Conservation (phyloP, 345 rosid species). For the Murraya koenigii region DNA sequence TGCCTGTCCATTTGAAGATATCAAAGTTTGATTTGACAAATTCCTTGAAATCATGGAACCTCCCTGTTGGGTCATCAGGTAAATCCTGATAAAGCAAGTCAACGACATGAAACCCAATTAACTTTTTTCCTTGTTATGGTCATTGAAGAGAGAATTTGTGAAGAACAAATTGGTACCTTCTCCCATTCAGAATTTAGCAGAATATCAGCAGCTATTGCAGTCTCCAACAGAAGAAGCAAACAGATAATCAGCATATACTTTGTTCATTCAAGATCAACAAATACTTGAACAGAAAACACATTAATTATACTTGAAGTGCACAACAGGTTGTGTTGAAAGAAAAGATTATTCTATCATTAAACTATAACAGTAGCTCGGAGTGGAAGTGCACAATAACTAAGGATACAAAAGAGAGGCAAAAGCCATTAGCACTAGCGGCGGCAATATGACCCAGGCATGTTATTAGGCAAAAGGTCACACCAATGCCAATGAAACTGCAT, state of each 20-base stretch:
- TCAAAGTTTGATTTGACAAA: constrained; percentile 47
- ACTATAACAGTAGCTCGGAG: too few relatives aligned
- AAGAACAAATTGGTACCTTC: constrained; percentile 24
- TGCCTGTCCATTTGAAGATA: constrained; percentile 41
- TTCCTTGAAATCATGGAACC: constrained; percentile 43
- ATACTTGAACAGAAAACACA: background rate
- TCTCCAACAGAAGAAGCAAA: constrained; percentile 40
- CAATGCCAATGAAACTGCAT: constrained; percentile 36
- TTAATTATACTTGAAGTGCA: background rate
- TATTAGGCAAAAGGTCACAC: constrained; percentile 38
- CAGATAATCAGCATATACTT: constrained; percentile 39
- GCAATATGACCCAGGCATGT: constrained; percentile 55
- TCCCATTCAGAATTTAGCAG: constrained; percentile 56
- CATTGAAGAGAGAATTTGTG: background rate
- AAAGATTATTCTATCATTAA: background rate
- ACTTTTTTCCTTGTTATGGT: background rate
- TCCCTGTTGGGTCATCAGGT: constrained; percentile 59
- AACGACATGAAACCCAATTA: background rate
- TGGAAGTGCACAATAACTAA: constrained; percentile 7
- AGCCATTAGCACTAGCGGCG: constrained; percentile 42
- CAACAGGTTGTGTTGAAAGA: background rate
- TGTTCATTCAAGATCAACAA: constrained; percentile 21
- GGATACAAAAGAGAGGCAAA: constrained; percentile 63
- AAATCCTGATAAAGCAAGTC: constrained; percentile 36
- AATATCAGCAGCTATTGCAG: constrained; percentile 38